Evolutionary conservation across 192 early-diverging fungal species (phyloP).

Genomic region (Backusella australiensis): DNA sequence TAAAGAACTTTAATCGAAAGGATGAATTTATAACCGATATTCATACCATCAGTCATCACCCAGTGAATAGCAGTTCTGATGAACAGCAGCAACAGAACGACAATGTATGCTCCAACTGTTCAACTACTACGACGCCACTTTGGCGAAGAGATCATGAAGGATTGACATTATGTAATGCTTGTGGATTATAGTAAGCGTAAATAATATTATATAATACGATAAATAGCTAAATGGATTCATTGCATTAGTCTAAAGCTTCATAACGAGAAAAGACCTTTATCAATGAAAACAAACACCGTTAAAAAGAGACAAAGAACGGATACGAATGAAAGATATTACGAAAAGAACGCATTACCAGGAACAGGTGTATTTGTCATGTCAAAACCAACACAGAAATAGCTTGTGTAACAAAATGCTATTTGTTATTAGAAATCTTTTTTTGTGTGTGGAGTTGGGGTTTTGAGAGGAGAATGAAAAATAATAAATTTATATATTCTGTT

Average conservation of each 20-base stretch:
- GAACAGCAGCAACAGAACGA: background rate
- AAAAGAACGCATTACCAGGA: background rate
- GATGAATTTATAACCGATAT: background rate
- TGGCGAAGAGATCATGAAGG: conserved; percentile 80
- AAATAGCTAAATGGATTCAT: background rate
- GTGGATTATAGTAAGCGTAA: conserved; percentile 50
- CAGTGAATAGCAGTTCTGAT: background rate
- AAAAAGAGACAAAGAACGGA: conserved; percentile 35
- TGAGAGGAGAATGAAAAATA: background rate
- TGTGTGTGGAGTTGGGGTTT: background rate
- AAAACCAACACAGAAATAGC: background rate
- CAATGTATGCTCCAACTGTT: conserved; percentile 65
- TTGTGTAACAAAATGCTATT: background rate
- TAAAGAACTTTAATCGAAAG: conserved; percentile 64
- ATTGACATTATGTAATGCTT: conserved; percentile 54
- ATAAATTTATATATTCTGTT: background rate
- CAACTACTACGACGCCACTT: conserved; percentile 83
- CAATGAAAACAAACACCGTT: conserved; percentile 35
- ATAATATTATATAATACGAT: background rate
- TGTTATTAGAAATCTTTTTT: conserved; percentile 2
- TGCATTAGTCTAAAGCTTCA: conserved; percentile 28
- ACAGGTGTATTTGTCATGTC: conserved; percentile 10
- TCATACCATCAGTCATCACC: background rate
- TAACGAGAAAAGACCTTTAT: conserved; percentile 33
- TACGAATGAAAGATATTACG: background rate